These are phyloP conservation scores for Botrytis tulipae DNA, from an alignment of 2,329 filamentous ascomycete genomes.

Conservation along the genomic window DNA sequence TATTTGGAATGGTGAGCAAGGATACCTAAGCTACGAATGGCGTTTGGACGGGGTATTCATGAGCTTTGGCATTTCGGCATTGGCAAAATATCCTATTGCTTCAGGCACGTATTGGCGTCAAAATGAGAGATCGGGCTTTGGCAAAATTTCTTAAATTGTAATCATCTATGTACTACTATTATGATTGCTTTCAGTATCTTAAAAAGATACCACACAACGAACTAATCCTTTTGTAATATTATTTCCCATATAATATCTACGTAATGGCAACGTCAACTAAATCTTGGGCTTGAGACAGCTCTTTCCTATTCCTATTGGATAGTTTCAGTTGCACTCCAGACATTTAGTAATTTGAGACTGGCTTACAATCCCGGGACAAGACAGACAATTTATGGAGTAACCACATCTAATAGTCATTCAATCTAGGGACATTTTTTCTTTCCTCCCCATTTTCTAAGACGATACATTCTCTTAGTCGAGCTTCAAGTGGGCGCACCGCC, in stretches of 20 bases:
- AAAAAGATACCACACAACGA: slow-evolving; percentile 7
- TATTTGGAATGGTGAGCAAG: slow-evolving; percentile 3
- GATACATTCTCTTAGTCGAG: no score
- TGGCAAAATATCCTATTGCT: slow-evolving; percentile 14
- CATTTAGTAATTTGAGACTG: no score
- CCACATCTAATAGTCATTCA: no score
- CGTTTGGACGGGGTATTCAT: slow-evolving; percentile 10
- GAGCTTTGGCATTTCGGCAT: slow-evolving; percentile 3
- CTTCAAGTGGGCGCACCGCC: no score
- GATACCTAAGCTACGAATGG: slow-evolving; percentile 14
- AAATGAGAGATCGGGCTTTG: background rate
- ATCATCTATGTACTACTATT: slow-evolving; percentile 18
- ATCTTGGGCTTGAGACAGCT: no score
- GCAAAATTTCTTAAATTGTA: slow-evolving; percentile 10
- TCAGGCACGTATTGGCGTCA: slow-evolving; percentile 9
- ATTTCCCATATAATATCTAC: background rate
- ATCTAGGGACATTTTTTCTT: no score
- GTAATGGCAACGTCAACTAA: background rate
- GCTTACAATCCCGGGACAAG: no score
- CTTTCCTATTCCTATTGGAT: no score
- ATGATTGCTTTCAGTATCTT: background rate
- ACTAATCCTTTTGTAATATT: background rate
- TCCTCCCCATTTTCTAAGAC: no score
- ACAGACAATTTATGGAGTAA: no score
- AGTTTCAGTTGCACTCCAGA: no score